Base-by-base conservation (phyloP, 495 filamentous ascomycete genomes). In the Penicillium paxilli region DNA sequence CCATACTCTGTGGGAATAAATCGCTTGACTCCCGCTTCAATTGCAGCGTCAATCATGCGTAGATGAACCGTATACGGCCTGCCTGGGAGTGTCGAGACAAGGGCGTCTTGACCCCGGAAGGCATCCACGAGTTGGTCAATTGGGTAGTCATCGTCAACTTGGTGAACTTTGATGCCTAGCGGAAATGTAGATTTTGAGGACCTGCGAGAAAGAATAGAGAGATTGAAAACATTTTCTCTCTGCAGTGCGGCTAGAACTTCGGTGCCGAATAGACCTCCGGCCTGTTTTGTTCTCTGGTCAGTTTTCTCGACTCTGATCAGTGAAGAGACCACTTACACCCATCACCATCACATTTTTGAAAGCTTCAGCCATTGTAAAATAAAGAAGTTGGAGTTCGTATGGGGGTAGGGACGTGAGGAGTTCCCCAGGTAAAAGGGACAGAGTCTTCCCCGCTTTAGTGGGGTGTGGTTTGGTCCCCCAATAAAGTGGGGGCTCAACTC, bases 1-100 rank as follows among this genome's bases (percentile, higher is more conserved):
- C 47, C 47, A 24, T 50, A 50, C 26, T 50, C 47, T 20, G 47
- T 50, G 10, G 47, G 47, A 41, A 50, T 50, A 22, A 50, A 38
- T 5, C 32, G 32, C 47, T 50, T 40, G 2, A 50, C 32, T 19
- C 47, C 47, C 25, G 47, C 32, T 17, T 24, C 19, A 17, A 50
- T 50, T 16, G 47, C 47, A 11, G 47, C 47, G 21, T 50, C 47
- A 32, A 50, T 50, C 47, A 50, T 50, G 11, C 47, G 47, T 24
- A 50, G 20, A 17, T 50, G 47, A 26, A 50, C 47, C 16, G 47
- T 50, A 12, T 41, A 50, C 6, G 47, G 32, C 25, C 47, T 50
- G 0, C 47, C 32, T 5, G 47, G 20, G 5, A 50, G 32, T 17
- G 33, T 41, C 7, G 47, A 50, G 33, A 50, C 32, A 3, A 50